Conservation (phyloP, 2,329 filamentous ascomycete species). For the Penicillium italicum region DNA sequence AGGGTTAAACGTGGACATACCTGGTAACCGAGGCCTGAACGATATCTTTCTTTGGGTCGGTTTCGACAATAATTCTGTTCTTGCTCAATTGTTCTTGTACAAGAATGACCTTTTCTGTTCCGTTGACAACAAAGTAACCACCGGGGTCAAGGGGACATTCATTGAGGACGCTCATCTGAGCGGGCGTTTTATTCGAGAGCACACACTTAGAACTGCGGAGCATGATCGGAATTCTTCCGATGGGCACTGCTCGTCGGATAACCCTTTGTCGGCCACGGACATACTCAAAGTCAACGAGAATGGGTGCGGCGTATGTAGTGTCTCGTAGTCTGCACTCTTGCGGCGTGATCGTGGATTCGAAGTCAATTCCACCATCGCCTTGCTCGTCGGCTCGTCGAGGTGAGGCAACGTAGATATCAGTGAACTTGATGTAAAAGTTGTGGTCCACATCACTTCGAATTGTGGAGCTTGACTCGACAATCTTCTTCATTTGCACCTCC, state of each 20-base stretch:
- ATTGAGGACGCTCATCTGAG: constrained; percentile 85
- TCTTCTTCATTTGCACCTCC: constrained; percentile 94
- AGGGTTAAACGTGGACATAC: constrained; percentile 28
- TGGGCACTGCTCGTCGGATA: constrained; percentile 68
- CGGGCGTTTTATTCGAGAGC: constrained; percentile 75
- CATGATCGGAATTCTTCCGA: constrained; percentile 95
- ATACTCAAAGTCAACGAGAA: constrained; percentile 88
- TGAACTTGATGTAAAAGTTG: constrained; percentile 89
- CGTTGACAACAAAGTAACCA: constrained; percentile 96
- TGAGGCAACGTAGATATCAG: constrained; percentile 79
- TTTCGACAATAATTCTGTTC: constrained; percentile 96
- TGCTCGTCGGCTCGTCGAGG: constrained; percentile 76
- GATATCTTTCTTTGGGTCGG: constrained; percentile 84
- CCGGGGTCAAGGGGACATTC: constrained; percentile 95
- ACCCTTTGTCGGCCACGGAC: constrained; percentile 75
- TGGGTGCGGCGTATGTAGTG: constrained; percentile 96
- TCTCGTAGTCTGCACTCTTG: constrained; percentile 96
- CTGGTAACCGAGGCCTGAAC: constrained; percentile 91
- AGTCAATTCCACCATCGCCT: constrained; percentile 48
- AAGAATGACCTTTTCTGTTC: constrained; percentile 96
- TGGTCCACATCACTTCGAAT: constrained; percentile 90
- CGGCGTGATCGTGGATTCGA: constrained; percentile 65
- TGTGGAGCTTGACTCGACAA: constrained; percentile 83
- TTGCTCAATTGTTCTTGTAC: constrained; percentile 99
- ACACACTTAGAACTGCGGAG: constrained; percentile 92